phyloP scores from a whole-genome alignment of 2,329 filamentous ascomycete species.

The Tympanopsis confertula region DNA sequence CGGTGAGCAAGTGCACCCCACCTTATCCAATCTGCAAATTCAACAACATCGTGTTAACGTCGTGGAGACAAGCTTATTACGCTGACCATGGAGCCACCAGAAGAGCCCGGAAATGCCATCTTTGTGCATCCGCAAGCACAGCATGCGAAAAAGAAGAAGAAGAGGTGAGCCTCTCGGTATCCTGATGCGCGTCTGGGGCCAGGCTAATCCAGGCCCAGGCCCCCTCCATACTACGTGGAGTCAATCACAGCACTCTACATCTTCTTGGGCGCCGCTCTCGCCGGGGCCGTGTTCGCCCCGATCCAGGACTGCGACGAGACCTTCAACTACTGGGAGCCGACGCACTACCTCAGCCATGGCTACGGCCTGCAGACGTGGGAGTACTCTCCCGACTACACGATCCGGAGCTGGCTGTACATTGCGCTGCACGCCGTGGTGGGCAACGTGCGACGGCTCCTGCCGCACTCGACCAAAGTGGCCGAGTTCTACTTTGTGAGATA shows the following conservation, averaged over 20 bases:
- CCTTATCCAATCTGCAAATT: too few relatives aligned
- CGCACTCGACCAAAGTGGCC: slow-evolving; percentile 48
- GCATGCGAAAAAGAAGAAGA: slow-evolving; percentile 40
- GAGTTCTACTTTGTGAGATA: slow-evolving; percentile 86
- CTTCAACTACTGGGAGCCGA: slow-evolving; percentile 98
- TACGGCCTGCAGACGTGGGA: slow-evolving; percentile 97
- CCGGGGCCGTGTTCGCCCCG: slow-evolving; percentile 73
- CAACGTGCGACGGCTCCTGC: slow-evolving; percentile 52
- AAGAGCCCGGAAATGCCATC: slow-evolving; percentile 10
- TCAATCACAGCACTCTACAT: slow-evolving; percentile 70
- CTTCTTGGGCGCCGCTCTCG: slow-evolving; percentile 60
- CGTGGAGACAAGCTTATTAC: neutral
- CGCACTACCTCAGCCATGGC: slow-evolving; percentile 85
- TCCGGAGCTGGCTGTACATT: slow-evolving; percentile 89
- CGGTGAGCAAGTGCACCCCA: too few relatives aligned
- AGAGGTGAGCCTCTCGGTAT: neutral
- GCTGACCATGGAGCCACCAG: neutral
- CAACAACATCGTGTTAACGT: neutral
- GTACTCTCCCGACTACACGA: slow-evolving; percentile 88
- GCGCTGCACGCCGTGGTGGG: slow-evolving; percentile 65
- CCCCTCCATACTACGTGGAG: slow-evolving; percentile 50
- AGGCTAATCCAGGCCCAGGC: slow-evolving; percentile 8
- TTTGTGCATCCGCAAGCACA: slow-evolving; percentile 35
- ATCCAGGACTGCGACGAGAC: slow-evolving; percentile 98
- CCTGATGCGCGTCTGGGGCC: neutral